These are phyloP conservation scores for Aureobasidium uvarum DNA, from an alignment of 2,329 filamentous ascomycete species.

Conservation along the genomic window DNA sequence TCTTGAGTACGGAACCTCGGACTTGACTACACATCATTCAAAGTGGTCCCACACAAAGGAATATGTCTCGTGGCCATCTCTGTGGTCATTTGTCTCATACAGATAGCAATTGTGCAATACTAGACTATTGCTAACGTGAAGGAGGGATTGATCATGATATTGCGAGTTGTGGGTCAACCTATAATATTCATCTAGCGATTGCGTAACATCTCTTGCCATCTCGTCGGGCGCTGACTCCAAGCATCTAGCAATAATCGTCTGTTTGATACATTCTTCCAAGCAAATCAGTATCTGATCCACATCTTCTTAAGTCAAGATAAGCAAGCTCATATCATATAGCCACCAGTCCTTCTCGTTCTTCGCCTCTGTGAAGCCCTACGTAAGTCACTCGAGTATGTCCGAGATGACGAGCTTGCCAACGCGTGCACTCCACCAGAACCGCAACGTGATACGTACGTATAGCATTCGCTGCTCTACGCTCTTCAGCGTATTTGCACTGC, in stretches of 20 bases:
- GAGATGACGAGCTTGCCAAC: conserved; percentile 43
- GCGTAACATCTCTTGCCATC: too few relatives aligned
- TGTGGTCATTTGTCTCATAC: too few relatives aligned
- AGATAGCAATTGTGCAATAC: too few relatives aligned
- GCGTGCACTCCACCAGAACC: conserved; percentile 54
- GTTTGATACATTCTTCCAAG: background rate
- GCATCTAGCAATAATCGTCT: background rate
- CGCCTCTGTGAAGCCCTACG: background rate
- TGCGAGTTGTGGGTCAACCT: background rate
- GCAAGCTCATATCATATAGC: background rate
- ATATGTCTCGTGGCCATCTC: too few relatives aligned
- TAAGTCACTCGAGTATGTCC: conserved; percentile 22
- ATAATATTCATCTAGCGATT: too few relatives aligned
- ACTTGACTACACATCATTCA: too few relatives aligned
- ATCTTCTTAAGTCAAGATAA: too few relatives aligned
- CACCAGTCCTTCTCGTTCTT: background rate
- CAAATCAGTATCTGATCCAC: background rate
- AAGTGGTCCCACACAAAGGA: too few relatives aligned
- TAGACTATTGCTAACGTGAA: too few relatives aligned
- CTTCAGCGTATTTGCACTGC: conserved; percentile 44
- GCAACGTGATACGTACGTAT: conserved; percentile 54
- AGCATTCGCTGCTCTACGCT: conserved; percentile 53
- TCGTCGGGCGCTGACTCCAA: background rate
- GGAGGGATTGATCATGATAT: too few relatives aligned
- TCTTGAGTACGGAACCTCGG: too few relatives aligned